phyloP scores from a whole-genome alignment of 75 land plant genomes.

The Larix kaempferi region DNA sequence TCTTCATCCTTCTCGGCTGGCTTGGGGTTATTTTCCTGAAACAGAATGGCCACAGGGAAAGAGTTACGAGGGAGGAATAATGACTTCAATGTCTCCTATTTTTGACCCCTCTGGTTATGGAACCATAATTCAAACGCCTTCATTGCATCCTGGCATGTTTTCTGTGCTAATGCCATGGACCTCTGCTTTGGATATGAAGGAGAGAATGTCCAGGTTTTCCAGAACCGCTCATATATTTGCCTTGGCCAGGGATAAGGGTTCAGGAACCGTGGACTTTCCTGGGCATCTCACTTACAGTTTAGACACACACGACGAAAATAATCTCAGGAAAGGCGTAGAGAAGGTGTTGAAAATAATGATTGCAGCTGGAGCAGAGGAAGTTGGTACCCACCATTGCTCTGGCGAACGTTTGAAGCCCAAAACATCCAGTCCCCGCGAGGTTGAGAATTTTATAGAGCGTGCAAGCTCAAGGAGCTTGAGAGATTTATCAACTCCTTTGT shows the following conservation, averaged over 20 bases:
- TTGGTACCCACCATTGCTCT: conserved; percentile 53
- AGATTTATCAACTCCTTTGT: conserved; percentile 16
- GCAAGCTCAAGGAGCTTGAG: conserved; percentile 12
- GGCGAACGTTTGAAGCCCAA: conserved; percentile 14
- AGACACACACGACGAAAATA: conserved; percentile 34
- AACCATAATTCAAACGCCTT: conserved; percentile 56
- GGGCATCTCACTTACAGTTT: conserved; percentile 12
- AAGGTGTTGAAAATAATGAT: conserved; percentile 51
- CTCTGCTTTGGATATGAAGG: conserved; percentile 36
- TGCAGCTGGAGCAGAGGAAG: conserved; percentile 77
- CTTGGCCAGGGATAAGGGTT: conserved; percentile 57
- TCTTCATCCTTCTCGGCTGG: conserved; percentile 63
- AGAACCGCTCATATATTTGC: conserved; percentile 64
- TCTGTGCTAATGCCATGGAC: conserved; percentile 55
- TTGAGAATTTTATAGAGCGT: no score
- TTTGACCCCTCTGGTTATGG: conserved; percentile 28
- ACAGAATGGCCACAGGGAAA: conserved; percentile 21
- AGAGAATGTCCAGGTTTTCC: conserved; percentile 53
- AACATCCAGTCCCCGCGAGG: no score
- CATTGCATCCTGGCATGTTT: conserved; percentile 68
- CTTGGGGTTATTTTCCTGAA: conserved; percentile 85
- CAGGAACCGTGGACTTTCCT: conserved; percentile 34
- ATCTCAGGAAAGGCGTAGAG: conserved; percentile 38
- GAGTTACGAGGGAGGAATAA: conserved; percentile 77
- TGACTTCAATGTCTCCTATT: conserved; percentile 52